Percentiles rank a stretch among this genome's conserved stretches.
phyloP scores from a whole-genome alignment of 73 alveolate genomes.

The Tetrahymena malaccensis region DNA sequence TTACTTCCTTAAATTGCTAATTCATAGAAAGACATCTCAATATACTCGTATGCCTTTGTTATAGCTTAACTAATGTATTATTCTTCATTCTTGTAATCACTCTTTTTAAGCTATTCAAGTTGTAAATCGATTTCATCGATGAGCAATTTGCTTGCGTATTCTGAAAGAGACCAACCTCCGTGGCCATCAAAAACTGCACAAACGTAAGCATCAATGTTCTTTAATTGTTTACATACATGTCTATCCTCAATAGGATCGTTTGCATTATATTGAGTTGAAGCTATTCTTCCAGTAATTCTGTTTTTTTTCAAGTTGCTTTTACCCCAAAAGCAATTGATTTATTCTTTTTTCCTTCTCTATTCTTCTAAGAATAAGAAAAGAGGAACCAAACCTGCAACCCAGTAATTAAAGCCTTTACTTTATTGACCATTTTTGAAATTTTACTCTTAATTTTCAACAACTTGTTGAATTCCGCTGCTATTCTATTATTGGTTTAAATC shows the following conservation, averaged over 20 bases:
- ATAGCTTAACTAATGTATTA: constrained; percentile 50
- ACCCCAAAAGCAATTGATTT: constrained; percentile 1
- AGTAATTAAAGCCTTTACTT: neutral
- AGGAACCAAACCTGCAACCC: neutral
- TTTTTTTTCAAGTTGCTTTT: constrained; percentile 1
- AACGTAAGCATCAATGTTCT: constrained; percentile 14
- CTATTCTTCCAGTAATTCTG: constrained; percentile 13
- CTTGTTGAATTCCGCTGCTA: too few species aligned
- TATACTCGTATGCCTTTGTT: constrained; percentile 57
- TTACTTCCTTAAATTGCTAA: constrained; percentile 18
- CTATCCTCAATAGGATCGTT: constrained; percentile 39
- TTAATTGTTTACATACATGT: neutral
- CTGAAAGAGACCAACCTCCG: constrained; percentile 89
- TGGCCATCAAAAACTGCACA: constrained; percentile 76
- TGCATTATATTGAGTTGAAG: constrained; percentile 8
- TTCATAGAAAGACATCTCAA: constrained; percentile 69
- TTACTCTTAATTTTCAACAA: too few species aligned
- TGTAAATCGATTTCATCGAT: constrained; percentile 60
- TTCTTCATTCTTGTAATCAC: constrained; percentile 8
- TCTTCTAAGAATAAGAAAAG: neutral
- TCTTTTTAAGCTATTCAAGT: constrained; percentile 39
- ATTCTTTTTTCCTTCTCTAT: neutral
- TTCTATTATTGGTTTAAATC: too few species aligned
- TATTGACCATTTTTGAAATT: neutral
- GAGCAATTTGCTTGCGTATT: constrained; percentile 57